These are phyloP conservation scores for Russula foetens DNA, from an alignment of 768 basidiomycete genomes.

Conservation along the genomic window DNA sequence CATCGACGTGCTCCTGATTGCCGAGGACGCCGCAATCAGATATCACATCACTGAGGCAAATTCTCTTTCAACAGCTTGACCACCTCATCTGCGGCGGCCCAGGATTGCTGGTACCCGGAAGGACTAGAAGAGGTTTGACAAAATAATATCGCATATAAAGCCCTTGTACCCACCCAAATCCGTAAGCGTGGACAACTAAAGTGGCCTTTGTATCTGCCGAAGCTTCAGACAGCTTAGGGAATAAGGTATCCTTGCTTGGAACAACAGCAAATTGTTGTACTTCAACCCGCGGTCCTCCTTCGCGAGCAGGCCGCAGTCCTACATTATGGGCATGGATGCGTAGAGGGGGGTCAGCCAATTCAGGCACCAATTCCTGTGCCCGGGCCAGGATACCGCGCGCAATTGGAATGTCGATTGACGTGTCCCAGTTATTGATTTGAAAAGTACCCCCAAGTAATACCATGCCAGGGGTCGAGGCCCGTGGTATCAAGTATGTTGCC, in stretches of 20 bases:
- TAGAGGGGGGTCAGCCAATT: constrained; percentile 29
- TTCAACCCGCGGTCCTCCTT: constrained; percentile 51
- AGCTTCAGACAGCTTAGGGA: constrained; percentile 18
- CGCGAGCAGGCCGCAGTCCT: constrained; percentile 47
- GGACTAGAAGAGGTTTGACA: constrained; percentile 11
- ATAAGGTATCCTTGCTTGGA: constrained; percentile 27
- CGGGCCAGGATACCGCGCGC: constrained; percentile 41
- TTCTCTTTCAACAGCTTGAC: constrained; percentile 18
- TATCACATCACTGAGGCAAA: neutral
- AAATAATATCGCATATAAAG: constrained; percentile 17
- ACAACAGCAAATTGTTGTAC: constrained; percentile 37
- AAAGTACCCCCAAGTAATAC: constrained; percentile 54
- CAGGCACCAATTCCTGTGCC: constrained; percentile 34
- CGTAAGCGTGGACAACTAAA: constrained; percentile 50
- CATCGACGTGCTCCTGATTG: neutral
- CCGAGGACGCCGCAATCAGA: neutral
- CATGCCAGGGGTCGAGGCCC: constrained; percentile 38
- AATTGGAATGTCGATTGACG: constrained; percentile 35
- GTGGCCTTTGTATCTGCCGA: constrained; percentile 22
- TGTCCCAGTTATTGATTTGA: constrained; percentile 42
- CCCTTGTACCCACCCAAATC: constrained; percentile 39
- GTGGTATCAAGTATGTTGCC: constrained; percentile 54
- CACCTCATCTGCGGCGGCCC: constrained; percentile 26
- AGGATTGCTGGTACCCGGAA: constrained; percentile 26
- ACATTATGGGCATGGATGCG: constrained; percentile 47